These are phyloP conservation scores for Saccharomycopsis olivae DNA, from an alignment of 805 yeast genomes.

Conservation along the genomic window DNA sequence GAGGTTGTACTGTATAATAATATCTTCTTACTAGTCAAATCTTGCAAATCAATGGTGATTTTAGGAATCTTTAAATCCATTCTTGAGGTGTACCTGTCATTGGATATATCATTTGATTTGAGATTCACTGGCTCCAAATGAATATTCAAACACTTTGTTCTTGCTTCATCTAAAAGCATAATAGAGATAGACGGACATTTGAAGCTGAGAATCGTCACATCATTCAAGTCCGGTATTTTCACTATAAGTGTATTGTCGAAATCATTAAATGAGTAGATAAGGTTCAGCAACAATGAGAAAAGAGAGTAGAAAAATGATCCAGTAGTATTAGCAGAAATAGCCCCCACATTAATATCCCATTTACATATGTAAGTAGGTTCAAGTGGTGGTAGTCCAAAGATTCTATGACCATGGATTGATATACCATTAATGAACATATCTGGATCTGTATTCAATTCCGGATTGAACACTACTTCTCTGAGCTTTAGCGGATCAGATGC, in stretches of 20 bases:
- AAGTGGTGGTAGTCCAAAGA: slow-evolving; percentile 85
- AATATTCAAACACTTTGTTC: slow-evolving; percentile 21
- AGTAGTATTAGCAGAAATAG: slow-evolving; percentile 36
- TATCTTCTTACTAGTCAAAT: slow-evolving; percentile 19
- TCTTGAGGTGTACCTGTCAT: slow-evolving; percentile 48
- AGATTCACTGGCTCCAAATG: slow-evolving; percentile 25
- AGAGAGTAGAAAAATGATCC: slow-evolving; percentile 37
- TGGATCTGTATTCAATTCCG: slow-evolving; percentile 21
- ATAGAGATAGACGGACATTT: slow-evolving; percentile 38
- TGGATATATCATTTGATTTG: slow-evolving; percentile 60
- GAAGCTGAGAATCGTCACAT: slow-evolving; percentile 57
- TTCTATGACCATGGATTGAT: slow-evolving; percentile 73
- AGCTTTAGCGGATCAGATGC: slow-evolving; percentile 12
- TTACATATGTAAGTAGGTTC: slow-evolving; percentile 84
- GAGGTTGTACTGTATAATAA: slow-evolving; percentile 45
- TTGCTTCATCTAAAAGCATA: slow-evolving; percentile 28
- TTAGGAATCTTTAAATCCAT: slow-evolving; percentile 40
- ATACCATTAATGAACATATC: slow-evolving; percentile 50
- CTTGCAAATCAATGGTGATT: slow-evolving; percentile 27
- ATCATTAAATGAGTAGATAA: slow-evolving; percentile 59
- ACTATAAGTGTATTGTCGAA: slow-evolving; percentile 63
- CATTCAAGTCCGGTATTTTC: slow-evolving; percentile 47
- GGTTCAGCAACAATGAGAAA: slow-evolving; percentile 31
- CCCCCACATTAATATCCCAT: slow-evolving; percentile 76
- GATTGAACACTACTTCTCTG: slow-evolving; percentile 10